Percentiles rank a stretch among this genome's conserved stretches.
phyloP scores from a whole-genome alignment of 2,329 filamentous ascomycete species.

The Paraphaeosphaeria sporulosa region DNA sequence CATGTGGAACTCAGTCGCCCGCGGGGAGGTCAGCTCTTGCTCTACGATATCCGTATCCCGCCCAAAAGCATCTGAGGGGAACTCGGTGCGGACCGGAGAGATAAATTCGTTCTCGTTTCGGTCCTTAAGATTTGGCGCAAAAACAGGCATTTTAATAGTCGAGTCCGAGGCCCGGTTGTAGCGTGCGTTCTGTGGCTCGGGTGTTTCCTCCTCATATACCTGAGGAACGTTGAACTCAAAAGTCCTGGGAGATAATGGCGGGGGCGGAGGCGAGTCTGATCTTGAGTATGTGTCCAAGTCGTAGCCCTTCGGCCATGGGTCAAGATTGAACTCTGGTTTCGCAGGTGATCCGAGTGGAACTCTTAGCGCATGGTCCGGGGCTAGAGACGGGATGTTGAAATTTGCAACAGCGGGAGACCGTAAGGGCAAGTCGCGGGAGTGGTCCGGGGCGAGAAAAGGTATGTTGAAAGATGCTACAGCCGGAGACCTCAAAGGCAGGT shows the following conservation, averaged over 20 bases:
- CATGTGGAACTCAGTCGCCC: constrained; percentile 49
- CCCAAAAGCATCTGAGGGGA: constrained; percentile 42
- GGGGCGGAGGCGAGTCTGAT: constrained; percentile 20
- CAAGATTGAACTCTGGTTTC: constrained; percentile 38
- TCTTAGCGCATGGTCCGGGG: constrained; percentile 23
- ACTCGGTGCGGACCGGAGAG: constrained; percentile 52
- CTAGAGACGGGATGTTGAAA: constrained; percentile 35
- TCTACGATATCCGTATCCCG: constrained; percentile 38
- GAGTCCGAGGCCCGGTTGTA: constrained; percentile 32
- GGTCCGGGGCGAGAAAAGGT: constrained; percentile 27
- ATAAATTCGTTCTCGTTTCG: constrained; percentile 20
- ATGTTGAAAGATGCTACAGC: constrained; percentile 13
- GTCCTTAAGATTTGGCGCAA: not conserved
- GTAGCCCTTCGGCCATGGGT: constrained; percentile 39
- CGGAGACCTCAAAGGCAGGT: constrained; percentile 38
- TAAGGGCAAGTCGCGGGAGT: constrained; percentile 20
- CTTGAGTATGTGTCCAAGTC: constrained; percentile 26
- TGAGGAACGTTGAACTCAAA: constrained; percentile 30
- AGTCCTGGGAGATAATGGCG: constrained; percentile 36
- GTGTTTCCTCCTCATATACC: constrained; percentile 14
- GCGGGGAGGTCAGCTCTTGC: constrained; percentile 47
- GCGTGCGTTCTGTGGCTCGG: constrained; percentile 29
- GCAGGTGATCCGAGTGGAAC: constrained; percentile 38
- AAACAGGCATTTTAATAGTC: constrained; percentile 15
- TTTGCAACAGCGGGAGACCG: constrained; percentile 37